These are phyloP conservation scores for Austroboletus novae-zelandiae DNA, from an alignment of 1,284 basidiomycete genomes.

Conservation along the genomic window DNA sequence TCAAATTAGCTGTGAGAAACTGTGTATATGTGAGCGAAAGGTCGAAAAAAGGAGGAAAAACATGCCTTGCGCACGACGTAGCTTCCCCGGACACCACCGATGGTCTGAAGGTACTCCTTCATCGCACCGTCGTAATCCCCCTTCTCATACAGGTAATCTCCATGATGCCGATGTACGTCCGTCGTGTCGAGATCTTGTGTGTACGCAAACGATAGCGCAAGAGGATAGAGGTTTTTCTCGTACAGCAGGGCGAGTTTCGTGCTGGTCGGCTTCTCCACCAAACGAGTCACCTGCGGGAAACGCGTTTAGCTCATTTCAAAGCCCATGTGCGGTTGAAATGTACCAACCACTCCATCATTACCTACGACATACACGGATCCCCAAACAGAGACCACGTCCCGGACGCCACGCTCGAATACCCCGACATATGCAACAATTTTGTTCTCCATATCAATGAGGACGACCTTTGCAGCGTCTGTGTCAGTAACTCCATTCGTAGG, in stretches of 20 bases:
- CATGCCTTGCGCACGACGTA: slow-evolving; percentile 93
- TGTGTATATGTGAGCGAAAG: slow-evolving; percentile 33
- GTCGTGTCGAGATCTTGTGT: slow-evolving; percentile 78
- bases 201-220: slow-evolving; percentile 78
- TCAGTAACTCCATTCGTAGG: slow-evolving; percentile 45
- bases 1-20: slow-evolving; percentile 96
- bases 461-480: slow-evolving; percentile 80
- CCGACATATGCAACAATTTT: slow-evolving; percentile 86
- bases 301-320: neutral
- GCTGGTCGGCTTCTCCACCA: slow-evolving; percentile 78
- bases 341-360: slow-evolving; percentile 69
- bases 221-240: slow-evolving; percentile 67
- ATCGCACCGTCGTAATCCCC: slow-evolving; percentile 93
- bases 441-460: slow-evolving; percentile 91
- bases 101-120: slow-evolving; percentile 88
- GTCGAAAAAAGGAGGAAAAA: neutral
- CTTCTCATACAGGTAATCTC: slow-evolving; percentile 89
- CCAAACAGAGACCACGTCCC: slow-evolving; percentile 79
- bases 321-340: neutral
- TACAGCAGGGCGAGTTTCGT: slow-evolving; percentile 83
- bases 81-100: slow-evolving; percentile 88
- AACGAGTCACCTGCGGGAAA: slow-evolving; percentile 54
- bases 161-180: slow-evolving; percentile 87
- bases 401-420: slow-evolving; percentile 76
- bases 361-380: slow-evolving; percentile 74